Percentiles rank a stretch among this genome's conserved stretches.
phyloP scores from a whole-genome alignment of 2,329 filamentous ascomycete species.

The Fusarium torulosum region DNA sequence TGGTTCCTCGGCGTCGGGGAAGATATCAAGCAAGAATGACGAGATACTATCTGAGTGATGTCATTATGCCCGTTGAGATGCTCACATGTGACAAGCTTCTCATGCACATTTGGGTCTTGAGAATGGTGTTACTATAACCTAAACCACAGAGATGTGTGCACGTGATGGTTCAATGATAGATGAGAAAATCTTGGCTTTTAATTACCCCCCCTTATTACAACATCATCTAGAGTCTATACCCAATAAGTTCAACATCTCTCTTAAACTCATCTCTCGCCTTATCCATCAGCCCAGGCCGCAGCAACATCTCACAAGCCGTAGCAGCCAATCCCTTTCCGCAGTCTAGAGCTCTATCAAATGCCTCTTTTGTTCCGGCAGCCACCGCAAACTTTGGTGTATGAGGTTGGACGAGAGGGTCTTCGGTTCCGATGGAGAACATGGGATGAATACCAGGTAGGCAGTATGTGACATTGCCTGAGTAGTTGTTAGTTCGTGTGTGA shows the following conservation, averaged over 20 bases:
- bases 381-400: conserved; percentile 38
- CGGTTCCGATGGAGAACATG: conserved; percentile 41
- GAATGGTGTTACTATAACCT: too few relatives aligned
- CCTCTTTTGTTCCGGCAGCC: conserved; percentile 33
- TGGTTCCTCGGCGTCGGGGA: too few relatives aligned
- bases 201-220: neutral
- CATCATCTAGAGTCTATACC: conserved; percentile 19
- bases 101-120: neutral
- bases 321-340: conserved; percentile 42
- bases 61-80: neutral
- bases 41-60: neutral
- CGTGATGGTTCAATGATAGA: too few relatives aligned
- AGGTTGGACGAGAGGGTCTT: conserved; percentile 36
- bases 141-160: too few relatives aligned
- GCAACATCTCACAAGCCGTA: conserved; percentile 33
- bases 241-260: conserved; percentile 15
- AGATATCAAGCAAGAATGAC: neutral
- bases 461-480: conserved; percentile 41
- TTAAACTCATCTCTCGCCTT: conserved; percentile 34
- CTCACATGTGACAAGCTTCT: neutral
- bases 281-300: conserved; percentile 4
- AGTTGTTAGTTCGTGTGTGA: neutral
- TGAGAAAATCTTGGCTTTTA: neutral
- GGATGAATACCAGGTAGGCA: conserved; percentile 42
- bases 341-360: conserved; percentile 32